Conservation (phyloP, 371 early-diverging fungal species). For the Capillidium heterosporum region DNA sequence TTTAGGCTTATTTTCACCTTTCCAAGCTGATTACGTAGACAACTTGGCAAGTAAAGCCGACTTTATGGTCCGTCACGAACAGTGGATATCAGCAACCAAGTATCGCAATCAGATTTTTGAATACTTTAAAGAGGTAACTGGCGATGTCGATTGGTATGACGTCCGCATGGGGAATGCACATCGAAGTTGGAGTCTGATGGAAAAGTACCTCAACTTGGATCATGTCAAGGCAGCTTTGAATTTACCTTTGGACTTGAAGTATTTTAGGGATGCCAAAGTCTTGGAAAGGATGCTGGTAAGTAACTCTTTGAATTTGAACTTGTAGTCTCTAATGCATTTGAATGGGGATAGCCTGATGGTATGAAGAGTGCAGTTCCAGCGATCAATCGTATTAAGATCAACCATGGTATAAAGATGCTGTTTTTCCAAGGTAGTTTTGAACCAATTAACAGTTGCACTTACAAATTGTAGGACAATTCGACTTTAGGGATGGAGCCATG, state of each 20-base stretch:
- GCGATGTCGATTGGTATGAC: conserved; percentile 44
- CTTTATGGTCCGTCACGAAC: conserved; percentile 13
- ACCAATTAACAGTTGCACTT: conserved; percentile 12
- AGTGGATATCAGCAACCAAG: conserved; percentile 19
- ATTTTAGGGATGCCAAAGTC: background rate
- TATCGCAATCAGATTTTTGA: conserved; percentile 27
- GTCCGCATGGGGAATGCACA: conserved; percentile 29
- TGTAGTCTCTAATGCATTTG: background rate
- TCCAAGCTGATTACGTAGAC: conserved; percentile 18
- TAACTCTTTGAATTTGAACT: background rate
- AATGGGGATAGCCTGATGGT: conserved; percentile 24
- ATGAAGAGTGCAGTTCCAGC: conserved; percentile 30
- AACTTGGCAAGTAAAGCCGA: conserved; percentile 14
- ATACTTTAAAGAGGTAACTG: conserved; percentile 27
- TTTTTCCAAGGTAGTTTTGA: conserved; percentile 11
- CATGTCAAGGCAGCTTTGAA: conserved; percentile 28
- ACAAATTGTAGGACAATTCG: conserved; percentile 22
- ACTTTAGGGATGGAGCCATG: conserved; percentile 49
- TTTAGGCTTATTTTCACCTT: conserved; percentile 12
- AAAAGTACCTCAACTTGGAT: conserved; percentile 21
- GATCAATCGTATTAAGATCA: conserved; percentile 17
- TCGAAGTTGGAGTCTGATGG: conserved; percentile 29
- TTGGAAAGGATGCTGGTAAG: conserved; percentile 4
- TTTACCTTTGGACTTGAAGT: conserved; percentile 8
- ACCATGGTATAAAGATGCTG: conserved; percentile 16